Percentiles rank a stretch among this genome's conserved stretches.
Conservation (phyloP, 2,329 filamentous ascomycete species). For the Dryadomyces quercivorus region DNA sequence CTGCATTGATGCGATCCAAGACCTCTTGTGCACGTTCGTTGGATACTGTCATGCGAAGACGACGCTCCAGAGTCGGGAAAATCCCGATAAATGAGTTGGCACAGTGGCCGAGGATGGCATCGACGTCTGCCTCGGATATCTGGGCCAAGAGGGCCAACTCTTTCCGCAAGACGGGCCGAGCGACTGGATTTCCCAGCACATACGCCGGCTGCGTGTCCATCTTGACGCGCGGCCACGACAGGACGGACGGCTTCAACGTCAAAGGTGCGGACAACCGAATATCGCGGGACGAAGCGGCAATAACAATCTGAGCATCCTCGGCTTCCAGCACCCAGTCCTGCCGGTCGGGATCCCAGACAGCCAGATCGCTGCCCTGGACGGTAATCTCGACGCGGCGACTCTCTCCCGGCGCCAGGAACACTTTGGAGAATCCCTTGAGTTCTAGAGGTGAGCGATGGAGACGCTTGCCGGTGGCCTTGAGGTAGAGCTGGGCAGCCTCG, state of each 20-base stretch:
- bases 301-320: slow-evolving; percentile 1
- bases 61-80: slow-evolving; percentile 3
- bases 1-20: not conserved
- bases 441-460: slow-evolving; percentile 1
- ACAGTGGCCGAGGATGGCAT: not conserved
- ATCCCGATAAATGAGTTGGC: slow-evolving; percentile 2
- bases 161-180: not conserved
- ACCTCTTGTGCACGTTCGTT: not conserved
- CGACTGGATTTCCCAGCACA: not conserved
- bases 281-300: not conserved
- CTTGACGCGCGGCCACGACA: not conserved
- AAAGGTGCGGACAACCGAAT: not conserved
- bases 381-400: not conserved
- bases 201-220: slow-evolving; percentile 2
- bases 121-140: not conserved
- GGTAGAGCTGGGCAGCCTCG: slow-evolving; percentile 38
- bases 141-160: not conserved
- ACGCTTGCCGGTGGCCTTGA: not conserved
- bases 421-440: slow-evolving; percentile 4
- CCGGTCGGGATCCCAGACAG: slow-evolving; percentile 2
- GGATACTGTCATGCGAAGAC: slow-evolving; percentile 1
- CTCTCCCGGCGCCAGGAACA: slow-evolving; percentile 1
- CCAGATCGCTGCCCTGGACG: not conserved
- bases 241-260: not conserved
- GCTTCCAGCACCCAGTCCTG: slow-evolving; percentile 1